Conservation (phyloP, 2,329 filamentous ascomycete genomes). For the Diaporthe vaccinii region DNA sequence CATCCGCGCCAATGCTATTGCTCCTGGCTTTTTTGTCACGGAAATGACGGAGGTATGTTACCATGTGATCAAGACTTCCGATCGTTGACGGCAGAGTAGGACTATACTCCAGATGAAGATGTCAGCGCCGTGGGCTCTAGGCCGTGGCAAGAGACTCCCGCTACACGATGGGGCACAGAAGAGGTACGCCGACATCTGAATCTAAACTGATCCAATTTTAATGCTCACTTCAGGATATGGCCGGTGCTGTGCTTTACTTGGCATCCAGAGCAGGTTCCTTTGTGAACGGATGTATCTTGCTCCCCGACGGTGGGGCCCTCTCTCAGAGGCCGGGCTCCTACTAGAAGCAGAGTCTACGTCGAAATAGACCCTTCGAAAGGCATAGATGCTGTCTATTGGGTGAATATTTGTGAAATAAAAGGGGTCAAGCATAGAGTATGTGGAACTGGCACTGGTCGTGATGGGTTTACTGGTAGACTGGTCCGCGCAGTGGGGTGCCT, state of each 20-base stretch:
- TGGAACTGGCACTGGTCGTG: not conserved
- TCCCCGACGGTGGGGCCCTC: not conserved
- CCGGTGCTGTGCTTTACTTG: not conserved
- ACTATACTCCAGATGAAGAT: not conserved
- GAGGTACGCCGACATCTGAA: not conserved
- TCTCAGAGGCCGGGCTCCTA: not conserved
- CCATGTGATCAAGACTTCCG: too few species aligned
- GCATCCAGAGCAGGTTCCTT: not conserved
- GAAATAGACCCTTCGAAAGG: not conserved
- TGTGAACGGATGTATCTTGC: not conserved
- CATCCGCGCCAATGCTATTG: not conserved
- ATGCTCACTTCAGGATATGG: not conserved
- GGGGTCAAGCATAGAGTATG: not conserved
- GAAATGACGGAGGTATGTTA: not conserved
- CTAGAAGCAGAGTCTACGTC: not conserved
- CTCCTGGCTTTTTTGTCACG: not conserved
- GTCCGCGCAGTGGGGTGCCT: not conserved
- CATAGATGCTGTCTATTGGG: not conserved
- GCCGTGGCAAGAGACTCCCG: not conserved
- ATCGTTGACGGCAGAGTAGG: not conserved
- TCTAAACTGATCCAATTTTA: not conserved
- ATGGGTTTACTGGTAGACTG: not conserved
- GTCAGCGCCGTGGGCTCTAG: not conserved
- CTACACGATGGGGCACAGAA: not conserved
- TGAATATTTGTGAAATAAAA: not conserved